A percentile compares a stretch with the other conserved stretches of the same genome.
phyloP scores from a whole-genome alignment of 176 grass and related monocot genomes.

The Rhynchospora tenuis region DNA sequence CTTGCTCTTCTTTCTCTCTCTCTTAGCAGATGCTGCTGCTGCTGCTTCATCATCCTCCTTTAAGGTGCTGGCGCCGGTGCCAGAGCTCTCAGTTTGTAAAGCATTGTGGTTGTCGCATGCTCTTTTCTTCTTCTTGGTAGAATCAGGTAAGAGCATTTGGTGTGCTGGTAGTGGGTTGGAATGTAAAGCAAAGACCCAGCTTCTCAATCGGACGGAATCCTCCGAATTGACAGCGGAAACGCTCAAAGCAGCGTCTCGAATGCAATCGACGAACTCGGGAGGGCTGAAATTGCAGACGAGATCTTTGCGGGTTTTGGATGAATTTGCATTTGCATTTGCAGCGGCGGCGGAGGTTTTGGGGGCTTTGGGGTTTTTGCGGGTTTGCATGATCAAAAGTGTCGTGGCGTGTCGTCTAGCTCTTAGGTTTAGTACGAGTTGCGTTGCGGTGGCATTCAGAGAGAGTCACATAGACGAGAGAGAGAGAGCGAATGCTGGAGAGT shows the following conservation, averaged over 20 bases:
- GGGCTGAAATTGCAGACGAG: not conserved
- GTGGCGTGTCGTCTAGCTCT: too few relatives aligned
- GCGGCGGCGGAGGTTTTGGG: too few relatives aligned
- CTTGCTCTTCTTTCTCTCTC: conserved; percentile 76
- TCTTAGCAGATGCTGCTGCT: conserved; percentile 17
- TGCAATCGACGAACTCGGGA: conserved; percentile 37
- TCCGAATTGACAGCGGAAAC: conserved; percentile 13
- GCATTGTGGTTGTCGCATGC: not conserved
- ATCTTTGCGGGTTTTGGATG: not conserved
- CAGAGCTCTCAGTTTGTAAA: not conserved
- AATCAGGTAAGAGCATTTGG: too few relatives aligned
- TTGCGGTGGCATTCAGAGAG: too few relatives aligned
- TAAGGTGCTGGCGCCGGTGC: not conserved
- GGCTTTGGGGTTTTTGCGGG: too few relatives aligned
- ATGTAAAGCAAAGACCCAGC: conserved; percentile 53
- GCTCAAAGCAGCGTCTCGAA: conserved; percentile 37
- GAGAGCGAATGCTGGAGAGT: too few relatives aligned
- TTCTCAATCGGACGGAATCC: conserved; percentile 39
- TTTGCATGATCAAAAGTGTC: too few relatives aligned
- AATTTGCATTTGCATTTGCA: not conserved
- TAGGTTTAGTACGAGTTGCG: too few relatives aligned
- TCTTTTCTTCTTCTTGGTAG: conserved; percentile 1
- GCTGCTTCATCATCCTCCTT: conserved; percentile 1
- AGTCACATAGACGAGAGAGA: too few relatives aligned
- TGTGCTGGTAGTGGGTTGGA: too few relatives aligned